Percentiles rank a stretch among this genome's conserved stretches.
Conservation (phyloP, 2,329 filamentous ascomycete species). For the Whalleya microplaca region DNA sequence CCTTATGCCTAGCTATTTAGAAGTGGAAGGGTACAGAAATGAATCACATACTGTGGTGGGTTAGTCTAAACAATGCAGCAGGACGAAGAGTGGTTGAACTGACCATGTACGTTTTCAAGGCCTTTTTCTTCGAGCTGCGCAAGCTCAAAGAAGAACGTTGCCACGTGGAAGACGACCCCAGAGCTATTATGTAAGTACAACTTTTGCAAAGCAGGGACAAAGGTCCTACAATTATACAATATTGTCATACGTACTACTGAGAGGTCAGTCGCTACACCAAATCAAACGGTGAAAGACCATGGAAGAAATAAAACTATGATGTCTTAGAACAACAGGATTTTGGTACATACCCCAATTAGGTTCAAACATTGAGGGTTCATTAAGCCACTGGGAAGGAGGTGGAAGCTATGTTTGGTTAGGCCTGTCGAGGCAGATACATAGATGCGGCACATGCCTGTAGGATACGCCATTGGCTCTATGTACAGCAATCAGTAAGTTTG, state of each 20-base stretch:
- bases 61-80: background rate
- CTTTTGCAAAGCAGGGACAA: background rate
- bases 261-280: background rate
- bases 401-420: slow-evolving; percentile 45
- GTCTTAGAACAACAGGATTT: background rate
- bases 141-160: slow-evolving; percentile 12
- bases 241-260: background rate
- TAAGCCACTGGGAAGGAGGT: slow-evolving; percentile 57
- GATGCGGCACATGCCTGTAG: slow-evolving; percentile 1
- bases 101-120: background rate
- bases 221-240: background rate
- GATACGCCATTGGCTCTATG: slow-evolving; percentile 8
- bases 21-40: background rate
- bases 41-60: background rate
- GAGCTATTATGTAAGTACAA: background rate
- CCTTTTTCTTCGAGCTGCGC: slow-evolving; percentile 9
- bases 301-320: background rate
- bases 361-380: slow-evolving; percentile 61
- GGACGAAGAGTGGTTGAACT: background rate
- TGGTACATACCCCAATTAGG: slow-evolving; percentile 48
- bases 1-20: background rate
- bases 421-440: background rate
- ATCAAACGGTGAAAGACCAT: background rate
- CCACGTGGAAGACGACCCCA: slow-evolving; percentile 12
- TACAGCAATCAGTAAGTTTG: background rate